Evolutionary conservation across 1,139 yeast species (phyloP).

Genomic region (Debaryomyces sp.): DNA sequence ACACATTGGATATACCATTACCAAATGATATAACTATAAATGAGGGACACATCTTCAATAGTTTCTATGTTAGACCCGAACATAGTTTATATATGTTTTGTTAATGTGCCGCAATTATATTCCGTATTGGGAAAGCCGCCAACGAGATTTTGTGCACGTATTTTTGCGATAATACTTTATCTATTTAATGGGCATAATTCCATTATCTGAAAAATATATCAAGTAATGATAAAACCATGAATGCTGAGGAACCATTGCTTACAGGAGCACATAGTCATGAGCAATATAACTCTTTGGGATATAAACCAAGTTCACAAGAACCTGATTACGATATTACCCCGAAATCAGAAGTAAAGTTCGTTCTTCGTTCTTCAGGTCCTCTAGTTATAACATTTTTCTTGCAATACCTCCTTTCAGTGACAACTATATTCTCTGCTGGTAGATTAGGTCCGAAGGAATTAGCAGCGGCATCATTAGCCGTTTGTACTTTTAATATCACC

Average conservation of each 20-base stretch:
- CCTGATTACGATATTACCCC: conserved; percentile 5
- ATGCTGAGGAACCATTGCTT: conserved; percentile 35
- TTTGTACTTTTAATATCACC: conserved; percentile 52
- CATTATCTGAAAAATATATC: not conserved
- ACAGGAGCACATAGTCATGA: conserved; percentile 27
- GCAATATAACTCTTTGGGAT: conserved; percentile 16
- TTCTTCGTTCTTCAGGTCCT: conserved; percentile 44
- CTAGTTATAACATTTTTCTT: conserved; percentile 51
- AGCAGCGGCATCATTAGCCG: conserved; percentile 53
- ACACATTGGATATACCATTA: conserved; percentile 18
- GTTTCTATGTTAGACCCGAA: conserved; percentile 13
- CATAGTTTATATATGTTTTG: conserved; percentile 15
- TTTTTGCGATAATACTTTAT: not conserved
- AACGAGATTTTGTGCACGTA: not conserved
- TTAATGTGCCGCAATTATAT: conserved; percentile 8
- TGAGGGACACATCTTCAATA: conserved; percentile 2
- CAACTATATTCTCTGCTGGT: conserved; percentile 53
- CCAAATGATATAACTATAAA: conserved; percentile 9
- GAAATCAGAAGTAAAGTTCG: conserved; percentile 28
- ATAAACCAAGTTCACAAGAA: conserved; percentile 6
- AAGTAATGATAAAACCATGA: conserved; percentile 19
- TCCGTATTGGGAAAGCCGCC: conserved; percentile 7
- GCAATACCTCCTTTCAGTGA: conserved; percentile 51
- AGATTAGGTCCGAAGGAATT: conserved; percentile 47
- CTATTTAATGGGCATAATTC: not conserved